These are phyloP conservation scores for Wickerhamomyces chaumierensis DNA, from an alignment of 805 yeast species.

Conservation along the genomic window DNA sequence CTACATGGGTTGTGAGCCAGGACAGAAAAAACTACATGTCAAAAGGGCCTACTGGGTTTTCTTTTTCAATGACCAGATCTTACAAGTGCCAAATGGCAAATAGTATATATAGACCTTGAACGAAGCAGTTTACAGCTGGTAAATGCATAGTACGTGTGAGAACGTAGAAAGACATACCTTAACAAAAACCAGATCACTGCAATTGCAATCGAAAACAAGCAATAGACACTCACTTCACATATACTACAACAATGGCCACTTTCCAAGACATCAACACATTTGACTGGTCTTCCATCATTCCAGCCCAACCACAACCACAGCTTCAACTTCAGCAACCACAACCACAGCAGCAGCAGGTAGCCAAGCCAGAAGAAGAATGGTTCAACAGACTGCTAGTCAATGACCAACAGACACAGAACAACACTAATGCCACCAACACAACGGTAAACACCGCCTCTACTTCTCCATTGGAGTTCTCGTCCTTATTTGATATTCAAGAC, in stretches of 20 bases:
- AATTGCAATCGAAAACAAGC: not conserved
- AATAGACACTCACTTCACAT: not conserved
- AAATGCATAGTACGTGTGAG: no score
- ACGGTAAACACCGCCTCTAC: slow-evolving; percentile 8
- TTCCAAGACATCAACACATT: slow-evolving; percentile 13
- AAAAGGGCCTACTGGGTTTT: no score
- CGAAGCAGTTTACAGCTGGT: no score
- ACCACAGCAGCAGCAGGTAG: slow-evolving; percentile 4
- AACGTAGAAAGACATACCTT: no score
- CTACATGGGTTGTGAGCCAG: no score
- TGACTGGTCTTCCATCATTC: slow-evolving; percentile 17
- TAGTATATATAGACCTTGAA: not conserved
- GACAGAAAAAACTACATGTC: no score
- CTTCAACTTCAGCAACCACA: slow-evolving; percentile 7
- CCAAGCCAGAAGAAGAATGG: slow-evolving; percentile 13
- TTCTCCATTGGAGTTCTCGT: slow-evolving; percentile 19
- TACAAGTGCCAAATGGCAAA: no score
- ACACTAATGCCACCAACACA: slow-evolving; percentile 2
- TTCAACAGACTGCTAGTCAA: slow-evolving; percentile 13
- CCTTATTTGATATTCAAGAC: slow-evolving; percentile 14
- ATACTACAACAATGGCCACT: slow-evolving; percentile 9
- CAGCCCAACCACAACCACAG: slow-evolving; percentile 5
- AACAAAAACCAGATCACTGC: no score
- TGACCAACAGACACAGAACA: slow-evolving; percentile 1
- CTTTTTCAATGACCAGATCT: no score